phyloP scores from a whole-genome alignment of 2,329 filamentous ascomycete genomes.

The Aureobasidium sp. region DNA sequence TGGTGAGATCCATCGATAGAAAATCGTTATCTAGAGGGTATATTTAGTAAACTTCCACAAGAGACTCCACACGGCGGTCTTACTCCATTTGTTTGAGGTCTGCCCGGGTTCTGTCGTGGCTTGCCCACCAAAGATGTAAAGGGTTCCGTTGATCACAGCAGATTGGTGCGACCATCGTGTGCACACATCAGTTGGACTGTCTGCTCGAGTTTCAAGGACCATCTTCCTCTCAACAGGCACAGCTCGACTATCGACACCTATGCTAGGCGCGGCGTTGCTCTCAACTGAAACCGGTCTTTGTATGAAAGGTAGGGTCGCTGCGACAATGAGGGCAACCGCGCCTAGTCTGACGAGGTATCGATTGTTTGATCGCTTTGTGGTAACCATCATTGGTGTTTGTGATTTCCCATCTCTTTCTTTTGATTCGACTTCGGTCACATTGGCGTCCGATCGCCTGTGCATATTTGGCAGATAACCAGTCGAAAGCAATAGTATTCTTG shows the following conservation, averaged over 20 bases:
- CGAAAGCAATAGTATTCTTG: background rate
- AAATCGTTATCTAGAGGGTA: slow-evolving; percentile 57
- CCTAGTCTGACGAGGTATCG: background rate
- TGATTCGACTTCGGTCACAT: background rate
- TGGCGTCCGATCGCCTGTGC: background rate
- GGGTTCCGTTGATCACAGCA: slow-evolving; percentile 64
- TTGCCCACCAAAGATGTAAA: slow-evolving; percentile 70
- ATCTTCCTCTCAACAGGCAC: slow-evolving; percentile 19
- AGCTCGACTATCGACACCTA: slow-evolving; percentile 26
- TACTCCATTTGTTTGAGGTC: slow-evolving; percentile 62
- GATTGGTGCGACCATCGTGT: slow-evolving; percentile 60
- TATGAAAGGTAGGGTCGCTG: slow-evolving; percentile 24
- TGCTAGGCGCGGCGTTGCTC: slow-evolving; percentile 21
- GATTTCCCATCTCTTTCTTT: background rate
- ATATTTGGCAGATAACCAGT: background rate
- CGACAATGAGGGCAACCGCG: slow-evolving; percentile 21
- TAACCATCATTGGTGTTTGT: background rate
- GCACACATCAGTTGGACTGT: slow-evolving; percentile 52
- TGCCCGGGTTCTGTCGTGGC: slow-evolving; percentile 53
- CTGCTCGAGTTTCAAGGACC: slow-evolving; percentile 29
- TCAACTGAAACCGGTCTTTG: slow-evolving; percentile 22
- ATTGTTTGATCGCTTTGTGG: background rate
- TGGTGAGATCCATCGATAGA: slow-evolving; percentile 62
- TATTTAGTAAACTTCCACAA: slow-evolving; percentile 14
- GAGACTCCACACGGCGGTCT: slow-evolving; percentile 24